Base-by-base conservation (phyloP, 2,329 filamentous ascomycete genomes). In the Fusarium zealandicum region DNA sequence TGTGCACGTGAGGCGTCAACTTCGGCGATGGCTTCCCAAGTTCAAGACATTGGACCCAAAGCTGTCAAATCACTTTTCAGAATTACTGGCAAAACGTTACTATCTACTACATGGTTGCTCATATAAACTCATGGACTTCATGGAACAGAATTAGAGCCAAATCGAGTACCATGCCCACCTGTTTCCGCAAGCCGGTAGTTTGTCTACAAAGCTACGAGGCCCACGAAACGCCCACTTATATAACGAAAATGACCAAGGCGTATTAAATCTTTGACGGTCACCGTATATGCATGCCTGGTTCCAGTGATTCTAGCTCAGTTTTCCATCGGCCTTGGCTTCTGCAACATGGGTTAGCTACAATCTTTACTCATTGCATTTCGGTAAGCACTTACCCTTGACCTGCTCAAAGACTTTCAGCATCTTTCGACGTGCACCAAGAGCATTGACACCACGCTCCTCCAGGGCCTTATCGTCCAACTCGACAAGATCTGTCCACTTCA, bases 351-450 rank as follows among this genome's bases (percentile, higher is more conserved):
- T 72, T 35, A 73, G 67, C 41, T 14, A 30, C 40, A 14, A 18
- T 45, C 17, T 35, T 10, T 13, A n/a, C 14, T 10, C 14, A 16
- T 16, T 3, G 16, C 4, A 32, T 11, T 14, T 10, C n/a, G 12
- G 6, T 31, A 13, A 33, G 14, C 35, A 67, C 77, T 61, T 76
- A 87, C 85, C 90, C 76, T 87, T 92, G 69, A 98, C 93, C 79
- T 97, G 93, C 69, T 98, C 95, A 76, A 98, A 98, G 51, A 98
- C 95, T 85, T 99, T 99, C 57, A 99, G 80, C 91, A 99, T 96
- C 84, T 99, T 99, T 72, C 93, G 90, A 65, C 95, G 83, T 14
- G 95, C 95, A 67, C 95, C 95, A 51, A 98, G 83, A 47, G 95
- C 95, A 73, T 96, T 97, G 27, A 99, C 95, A 42, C 95, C 95